Evolutionary conservation across 2,329 filamentous ascomycete genomes (phyloP), one percentile per base, ranked within the genome.

Genomic region (Aspergillus arachidicola): DNA sequence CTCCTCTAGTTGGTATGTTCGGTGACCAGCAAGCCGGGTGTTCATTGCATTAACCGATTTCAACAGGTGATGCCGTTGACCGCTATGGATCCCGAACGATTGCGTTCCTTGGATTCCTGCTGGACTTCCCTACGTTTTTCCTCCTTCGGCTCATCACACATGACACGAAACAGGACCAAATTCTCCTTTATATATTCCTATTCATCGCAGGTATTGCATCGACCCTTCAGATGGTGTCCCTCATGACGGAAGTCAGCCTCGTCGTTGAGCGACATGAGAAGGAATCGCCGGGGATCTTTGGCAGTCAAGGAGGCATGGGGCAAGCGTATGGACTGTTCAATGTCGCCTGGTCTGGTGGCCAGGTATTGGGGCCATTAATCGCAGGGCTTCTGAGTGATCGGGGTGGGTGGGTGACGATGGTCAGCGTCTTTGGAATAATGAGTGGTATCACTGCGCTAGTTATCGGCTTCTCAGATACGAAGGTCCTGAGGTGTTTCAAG

Each of bases 181-280:
- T 89, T 1, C 78, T 92, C 0, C 80, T 93, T 0, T 88, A 85
- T 59, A 85, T 82, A 1, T 76, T 93, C 11, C 80, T 93, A 1
- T 82, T 83, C 0, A 66, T 90, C 0, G 78, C 88, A 2, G 91
- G 90, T 0, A 66, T 85, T 3, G 82, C 82, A 0, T 75, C 90
- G 1, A 82, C 84, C 0, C 78, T 90, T 11, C 82, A 85, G 0
- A 83, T 88, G 67, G 86, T 88, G 1, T 86, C 89, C 0, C 76
- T 91, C 32, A 90, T 92, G 86, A 89, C 89, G 0, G 91, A 92
- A 77, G 87, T 93, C 53, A 83, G 82, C 3, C 83, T 83, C 53
- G 78, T 85, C 1, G 83, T 87, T 0, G 83, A 84, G 61, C 79
- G 78, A 1, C 86, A 86, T 69, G 86, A 87, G 68, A 78, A 76